phyloP scores from a whole-genome alignment of 352 stramenopile species.

The Phytophthora pini region DNA sequence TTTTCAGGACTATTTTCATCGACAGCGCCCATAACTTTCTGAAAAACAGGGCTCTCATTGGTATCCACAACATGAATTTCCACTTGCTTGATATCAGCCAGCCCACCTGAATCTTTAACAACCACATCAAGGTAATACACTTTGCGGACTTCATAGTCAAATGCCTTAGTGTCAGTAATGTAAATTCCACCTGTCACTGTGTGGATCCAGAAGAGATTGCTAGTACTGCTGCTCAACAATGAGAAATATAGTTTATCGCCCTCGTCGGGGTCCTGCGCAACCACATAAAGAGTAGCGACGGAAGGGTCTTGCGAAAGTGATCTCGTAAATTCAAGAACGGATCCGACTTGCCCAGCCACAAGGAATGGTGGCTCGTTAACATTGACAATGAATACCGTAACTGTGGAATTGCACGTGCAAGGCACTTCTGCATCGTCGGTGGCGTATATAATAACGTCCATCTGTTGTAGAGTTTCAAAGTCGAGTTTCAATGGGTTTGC shows the following conservation, averaged over 20 bases:
- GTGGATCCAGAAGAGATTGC: slow-evolving; percentile 52
- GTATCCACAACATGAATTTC: slow-evolving; percentile 47
- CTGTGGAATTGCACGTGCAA: slow-evolving; percentile 21
- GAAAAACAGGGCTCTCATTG: slow-evolving; percentile 57
- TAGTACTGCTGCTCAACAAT: slow-evolving; percentile 27
- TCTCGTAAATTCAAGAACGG: slow-evolving; percentile 48
- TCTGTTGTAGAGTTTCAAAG: slow-evolving; percentile 18
- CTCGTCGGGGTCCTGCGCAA: slow-evolving; percentile 22
- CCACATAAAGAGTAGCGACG: slow-evolving; percentile 29
- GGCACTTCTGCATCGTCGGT: slow-evolving; percentile 29
- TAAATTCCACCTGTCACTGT: slow-evolving; percentile 45
- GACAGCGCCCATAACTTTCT: slow-evolving; percentile 10
- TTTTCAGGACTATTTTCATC: slow-evolving; percentile 31
- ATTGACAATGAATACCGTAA: slow-evolving; percentile 36
- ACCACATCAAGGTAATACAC: slow-evolving; percentile 28
- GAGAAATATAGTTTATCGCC: slow-evolving; percentile 19
- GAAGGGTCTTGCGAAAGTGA: slow-evolving; percentile 28
- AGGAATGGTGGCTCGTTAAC: slow-evolving; percentile 56
- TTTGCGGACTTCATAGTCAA: slow-evolving; percentile 50
- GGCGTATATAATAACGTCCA: slow-evolving; percentile 21
- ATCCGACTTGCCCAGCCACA: slow-evolving; percentile 32
- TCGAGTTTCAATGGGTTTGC: slow-evolving; percentile 18
- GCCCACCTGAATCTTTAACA: slow-evolving; percentile 44
- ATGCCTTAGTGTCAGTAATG: slow-evolving; percentile 36
- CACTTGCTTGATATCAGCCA: slow-evolving; percentile 29